phyloP scores from a whole-genome alignment of 2,329 filamentous ascomycete genomes.

The Beauveria australis region DNA sequence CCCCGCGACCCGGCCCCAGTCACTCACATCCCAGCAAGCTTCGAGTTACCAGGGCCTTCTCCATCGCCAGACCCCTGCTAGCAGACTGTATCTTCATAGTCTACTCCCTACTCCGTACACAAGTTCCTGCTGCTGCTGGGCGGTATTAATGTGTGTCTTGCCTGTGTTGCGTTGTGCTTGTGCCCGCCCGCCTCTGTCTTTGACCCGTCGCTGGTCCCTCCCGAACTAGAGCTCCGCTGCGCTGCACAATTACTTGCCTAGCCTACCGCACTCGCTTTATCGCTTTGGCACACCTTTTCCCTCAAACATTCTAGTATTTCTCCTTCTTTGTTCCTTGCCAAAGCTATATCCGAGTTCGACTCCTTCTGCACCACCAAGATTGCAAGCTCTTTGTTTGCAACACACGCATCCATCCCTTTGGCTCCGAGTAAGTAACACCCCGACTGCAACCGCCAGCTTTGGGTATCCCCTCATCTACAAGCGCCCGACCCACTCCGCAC shows the following conservation, averaged over 20 bases:
- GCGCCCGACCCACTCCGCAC: conserved; percentile 11
- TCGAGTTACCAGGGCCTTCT: neutral
- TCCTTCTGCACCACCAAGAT: neutral
- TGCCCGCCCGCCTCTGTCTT: neutral
- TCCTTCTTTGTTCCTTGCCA: neutral
- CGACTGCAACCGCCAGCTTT: conserved; percentile 6
- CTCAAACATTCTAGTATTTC: neutral
- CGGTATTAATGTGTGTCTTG: neutral
- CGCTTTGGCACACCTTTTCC: neutral
- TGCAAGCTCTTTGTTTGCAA: conserved; percentile 1
- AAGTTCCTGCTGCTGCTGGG: conserved; percentile 1
- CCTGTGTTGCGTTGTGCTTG: conserved; percentile 7
- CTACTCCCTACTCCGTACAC: neutral
- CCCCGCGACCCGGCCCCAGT: conserved; percentile 14
- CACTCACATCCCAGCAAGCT: conserved; percentile 2
- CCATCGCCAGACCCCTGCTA: conserved; percentile 9
- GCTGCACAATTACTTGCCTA: conserved; percentile 2
- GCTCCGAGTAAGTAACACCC: conserved; percentile 7
- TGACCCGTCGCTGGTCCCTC: neutral
- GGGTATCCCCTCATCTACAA: conserved; percentile 11
- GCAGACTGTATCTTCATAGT: neutral
- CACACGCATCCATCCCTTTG: neutral
- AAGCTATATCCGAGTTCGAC: neutral
- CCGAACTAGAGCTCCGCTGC: neutral
- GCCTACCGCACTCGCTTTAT: conserved; percentile 3